A percentile compares a stretch with the other conserved stretches of the same genome.
Conservation (phyloP, 371 early-diverging fungal species). For the Mucor sp. region DNA sequence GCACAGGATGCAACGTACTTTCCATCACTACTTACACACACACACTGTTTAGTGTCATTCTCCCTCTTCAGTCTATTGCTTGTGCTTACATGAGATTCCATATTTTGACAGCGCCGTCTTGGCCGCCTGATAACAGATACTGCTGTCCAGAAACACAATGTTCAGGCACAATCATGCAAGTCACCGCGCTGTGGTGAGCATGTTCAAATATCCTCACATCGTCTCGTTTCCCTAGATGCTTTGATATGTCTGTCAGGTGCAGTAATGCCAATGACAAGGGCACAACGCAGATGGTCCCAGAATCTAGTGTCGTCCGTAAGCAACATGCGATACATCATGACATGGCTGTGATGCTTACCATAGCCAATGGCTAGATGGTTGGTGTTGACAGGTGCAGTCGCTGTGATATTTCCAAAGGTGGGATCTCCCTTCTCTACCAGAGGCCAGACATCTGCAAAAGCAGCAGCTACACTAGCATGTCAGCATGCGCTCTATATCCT, state of each 20-base stretch:
- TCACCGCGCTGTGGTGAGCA: conserved; percentile 60
- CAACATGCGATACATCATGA: background rate
- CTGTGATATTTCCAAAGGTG: conserved; percentile 44
- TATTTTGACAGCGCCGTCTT: conserved; percentile 71
- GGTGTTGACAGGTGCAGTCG: conserved; percentile 52
- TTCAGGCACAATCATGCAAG: conserved; percentile 60
- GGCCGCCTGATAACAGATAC: conserved; percentile 64
- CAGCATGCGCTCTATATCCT: background rate
- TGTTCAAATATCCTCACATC: conserved; percentile 35
- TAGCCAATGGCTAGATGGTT: conserved; percentile 59
- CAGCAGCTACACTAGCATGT: background rate
- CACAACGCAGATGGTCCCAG: conserved; percentile 54
- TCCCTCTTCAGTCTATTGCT: too few relatives aligned
- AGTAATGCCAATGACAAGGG: conserved; percentile 51
- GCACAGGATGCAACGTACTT: conserved; percentile 69
- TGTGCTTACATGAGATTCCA: conserved; percentile 76
- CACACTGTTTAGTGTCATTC: background rate
- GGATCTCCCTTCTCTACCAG: conserved; percentile 25
- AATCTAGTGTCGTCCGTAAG: conserved; percentile 31
- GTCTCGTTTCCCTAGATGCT: conserved; percentile 17
- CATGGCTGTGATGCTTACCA: conserved; percentile 36
- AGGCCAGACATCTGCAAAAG: conserved; percentile 41
- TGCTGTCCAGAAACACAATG: conserved; percentile 48
- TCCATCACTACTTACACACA: conserved; percentile 52
- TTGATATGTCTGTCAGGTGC: conserved; percentile 33